A percentile compares a stretch with the other conserved stretches of the same genome.
Conservation (phyloP, 73 alveolate species). For the Effrenium voratum region DNA sequence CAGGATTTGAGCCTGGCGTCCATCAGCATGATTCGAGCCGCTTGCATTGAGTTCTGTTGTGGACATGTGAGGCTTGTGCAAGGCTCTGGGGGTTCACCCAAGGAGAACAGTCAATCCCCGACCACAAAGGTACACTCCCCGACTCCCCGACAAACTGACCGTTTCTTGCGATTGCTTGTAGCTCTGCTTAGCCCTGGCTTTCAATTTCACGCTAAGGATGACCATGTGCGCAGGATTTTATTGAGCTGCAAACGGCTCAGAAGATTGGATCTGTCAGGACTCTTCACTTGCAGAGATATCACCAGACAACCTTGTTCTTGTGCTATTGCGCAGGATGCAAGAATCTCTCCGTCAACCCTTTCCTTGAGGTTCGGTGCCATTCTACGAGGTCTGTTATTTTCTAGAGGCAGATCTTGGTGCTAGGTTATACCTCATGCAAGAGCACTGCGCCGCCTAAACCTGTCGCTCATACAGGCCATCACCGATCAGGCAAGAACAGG, state of each 20-base stretch:
- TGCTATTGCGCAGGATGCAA: background rate
- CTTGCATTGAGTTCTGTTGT: no score
- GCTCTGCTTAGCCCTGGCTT: no score
- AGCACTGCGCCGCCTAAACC: background rate
- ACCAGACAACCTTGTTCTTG: background rate
- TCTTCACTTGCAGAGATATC: background rate
- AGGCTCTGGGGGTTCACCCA: no score
- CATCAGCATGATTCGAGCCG: background rate
- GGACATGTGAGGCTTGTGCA: no score
- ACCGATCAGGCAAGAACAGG: constrained; percentile 33
- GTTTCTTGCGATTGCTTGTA: no score
- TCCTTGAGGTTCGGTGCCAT: background rate
- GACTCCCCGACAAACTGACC: no score
- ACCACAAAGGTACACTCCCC: no score
- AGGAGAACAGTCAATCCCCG: no score
- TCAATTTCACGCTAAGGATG: background rate
- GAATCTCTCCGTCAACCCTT: background rate
- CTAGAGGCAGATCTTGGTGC: background rate
- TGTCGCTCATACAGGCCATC: constrained; percentile 28
- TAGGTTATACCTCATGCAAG: constrained; percentile 12
- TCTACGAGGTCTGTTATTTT: background rate
- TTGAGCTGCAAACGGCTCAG: background rate
- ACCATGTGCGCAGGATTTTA: constrained; percentile 3
- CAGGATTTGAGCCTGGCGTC: constrained; percentile 17
- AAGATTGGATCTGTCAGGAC: constrained; percentile 1